These are phyloP conservation scores for Candida nonsorbophila DNA, from an alignment of 805 yeast genomes.

Conservation along the genomic window DNA sequence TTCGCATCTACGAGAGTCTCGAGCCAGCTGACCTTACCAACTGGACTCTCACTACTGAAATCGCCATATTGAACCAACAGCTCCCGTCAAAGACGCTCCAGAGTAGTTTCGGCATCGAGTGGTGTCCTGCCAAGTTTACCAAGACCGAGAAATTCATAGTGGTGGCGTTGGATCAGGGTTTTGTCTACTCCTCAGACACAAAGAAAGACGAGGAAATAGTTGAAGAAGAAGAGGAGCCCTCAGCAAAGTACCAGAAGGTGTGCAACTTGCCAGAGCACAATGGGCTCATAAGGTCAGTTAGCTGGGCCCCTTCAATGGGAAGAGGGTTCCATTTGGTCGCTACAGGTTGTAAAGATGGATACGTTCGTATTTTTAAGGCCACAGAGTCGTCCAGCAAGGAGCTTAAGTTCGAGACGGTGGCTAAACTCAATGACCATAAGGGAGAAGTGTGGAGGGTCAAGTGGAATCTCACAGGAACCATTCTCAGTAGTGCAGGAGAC, in stretches of 20 bases:
- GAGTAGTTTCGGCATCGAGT: conserved; percentile 76
- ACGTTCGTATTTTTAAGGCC: conserved; percentile 77
- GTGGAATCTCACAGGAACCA: conserved; percentile 93
- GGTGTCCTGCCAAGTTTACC: conserved; percentile 87
- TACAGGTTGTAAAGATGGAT: conserved; percentile 94
- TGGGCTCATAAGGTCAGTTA: conserved; percentile 79
- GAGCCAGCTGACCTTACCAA: conserved; percentile 84
- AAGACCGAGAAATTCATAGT: conserved; percentile 71
- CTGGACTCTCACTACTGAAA: conserved; percentile 77
- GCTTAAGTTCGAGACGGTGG: conserved; percentile 52
- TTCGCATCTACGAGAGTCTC: conserved; percentile 79
- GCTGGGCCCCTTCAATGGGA: conserved; percentile 98
- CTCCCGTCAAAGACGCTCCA: conserved; percentile 74
- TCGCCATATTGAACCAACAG: conserved; percentile 58
- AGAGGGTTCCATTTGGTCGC: conserved; percentile 83
- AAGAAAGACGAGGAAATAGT: conserved; percentile 2
- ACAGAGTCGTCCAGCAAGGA: conserved; percentile 35
- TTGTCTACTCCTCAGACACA: conserved; percentile 45
- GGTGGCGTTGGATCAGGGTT: conserved; percentile 83
- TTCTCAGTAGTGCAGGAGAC: conserved; percentile 89
- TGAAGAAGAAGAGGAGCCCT: conserved; percentile 8
- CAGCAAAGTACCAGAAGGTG: conserved; percentile 38
- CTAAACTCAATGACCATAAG: conserved; percentile 69
- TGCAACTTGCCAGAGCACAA: conserved; percentile 76
- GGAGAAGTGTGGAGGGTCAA: conserved; percentile 95